phyloP scores from a whole-genome alignment of 2,329 filamentous ascomycete genomes.

The Curvularia sp. region DNA sequence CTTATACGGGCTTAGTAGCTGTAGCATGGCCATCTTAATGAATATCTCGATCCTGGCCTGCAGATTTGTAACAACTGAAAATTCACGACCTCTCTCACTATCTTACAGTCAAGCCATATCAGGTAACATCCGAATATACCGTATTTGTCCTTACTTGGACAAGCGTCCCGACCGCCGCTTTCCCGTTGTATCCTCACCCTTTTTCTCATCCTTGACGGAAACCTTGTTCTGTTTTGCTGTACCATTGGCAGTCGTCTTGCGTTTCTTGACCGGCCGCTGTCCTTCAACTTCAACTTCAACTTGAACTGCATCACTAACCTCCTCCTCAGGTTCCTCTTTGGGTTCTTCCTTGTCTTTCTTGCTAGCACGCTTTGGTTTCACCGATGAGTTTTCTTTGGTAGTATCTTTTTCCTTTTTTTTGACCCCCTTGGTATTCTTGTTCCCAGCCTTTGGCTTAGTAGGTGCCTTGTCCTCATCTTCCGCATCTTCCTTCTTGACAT shows the following conservation, averaged over 20 bases:
- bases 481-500: conserved; percentile 33
- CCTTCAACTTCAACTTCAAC: conserved; percentile 27
- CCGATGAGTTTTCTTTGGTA: conserved; percentile 32
- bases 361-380: conserved; percentile 9
- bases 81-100: not conserved
- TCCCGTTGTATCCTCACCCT: conserved; percentile 25
- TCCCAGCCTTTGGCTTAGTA: conserved; percentile 30
- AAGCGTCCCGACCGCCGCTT: conserved; percentile 37
- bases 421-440: conserved; percentile 34
- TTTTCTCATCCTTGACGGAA: conserved; percentile 14
- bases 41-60: not conserved
- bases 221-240: conserved; percentile 25
- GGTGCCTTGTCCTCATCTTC: conserved; percentile 22
- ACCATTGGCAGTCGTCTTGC: conserved; percentile 28
- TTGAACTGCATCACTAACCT: conserved; percentile 32
- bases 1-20: not conserved
- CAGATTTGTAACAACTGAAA: not conserved
- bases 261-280: conserved; percentile 34
- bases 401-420: conserved; percentile 31
- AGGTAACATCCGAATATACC: not conserved
- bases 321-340: conserved; percentile 25
- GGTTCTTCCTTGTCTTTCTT: conserved; percentile 26
- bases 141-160: conserved; percentile 14
- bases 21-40: not conserved
- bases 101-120: not conserved